Conservation (phyloP, 352 stramenopile genomes). For the Phytophthora multivora region DNA sequence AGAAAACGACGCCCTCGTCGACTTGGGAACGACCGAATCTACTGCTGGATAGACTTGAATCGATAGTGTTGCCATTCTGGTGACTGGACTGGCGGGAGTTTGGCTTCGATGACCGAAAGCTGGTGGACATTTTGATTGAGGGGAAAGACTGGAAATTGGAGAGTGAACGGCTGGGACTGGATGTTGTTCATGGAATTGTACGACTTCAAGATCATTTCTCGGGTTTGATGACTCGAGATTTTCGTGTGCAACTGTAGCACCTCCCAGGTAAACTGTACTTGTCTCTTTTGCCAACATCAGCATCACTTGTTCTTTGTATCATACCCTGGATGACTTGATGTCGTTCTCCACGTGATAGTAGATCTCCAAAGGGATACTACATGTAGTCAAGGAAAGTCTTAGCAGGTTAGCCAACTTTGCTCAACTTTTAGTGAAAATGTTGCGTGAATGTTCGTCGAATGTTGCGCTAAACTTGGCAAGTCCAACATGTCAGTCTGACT, state of each 20-base stretch:
- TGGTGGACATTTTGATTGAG: conserved; percentile 11
- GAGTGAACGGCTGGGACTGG: conserved; percentile 8
- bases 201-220: conserved; percentile 23
- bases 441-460: too few relatives aligned
- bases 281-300: conserved; percentile 9
- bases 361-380: not conserved
- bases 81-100: conserved; percentile 12
- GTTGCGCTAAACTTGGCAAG: not conserved
- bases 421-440: too few relatives aligned
- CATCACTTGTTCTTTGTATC: conserved; percentile 7
- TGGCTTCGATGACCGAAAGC: conserved; percentile 11
- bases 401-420: not conserved
- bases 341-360: not conserved
- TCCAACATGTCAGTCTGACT: too few relatives aligned
- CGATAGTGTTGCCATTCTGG: not conserved
- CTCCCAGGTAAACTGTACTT: conserved; percentile 2
- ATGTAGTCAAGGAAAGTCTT: not conserved
- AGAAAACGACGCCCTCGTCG: conserved; percentile 22
- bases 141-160: conserved; percentile 7
- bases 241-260: conserved; percentile 9
- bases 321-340: not conserved
- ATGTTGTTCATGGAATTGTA: not conserved
- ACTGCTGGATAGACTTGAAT: conserved; percentile 18
- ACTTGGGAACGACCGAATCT: not conserved
- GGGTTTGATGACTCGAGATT: conserved; percentile 25